Percentiles rank a stretch among this genome's conserved stretches.
phyloP scores from a whole-genome alignment of 208 protist genomes.

The Trypanosoma congolense region DNA sequence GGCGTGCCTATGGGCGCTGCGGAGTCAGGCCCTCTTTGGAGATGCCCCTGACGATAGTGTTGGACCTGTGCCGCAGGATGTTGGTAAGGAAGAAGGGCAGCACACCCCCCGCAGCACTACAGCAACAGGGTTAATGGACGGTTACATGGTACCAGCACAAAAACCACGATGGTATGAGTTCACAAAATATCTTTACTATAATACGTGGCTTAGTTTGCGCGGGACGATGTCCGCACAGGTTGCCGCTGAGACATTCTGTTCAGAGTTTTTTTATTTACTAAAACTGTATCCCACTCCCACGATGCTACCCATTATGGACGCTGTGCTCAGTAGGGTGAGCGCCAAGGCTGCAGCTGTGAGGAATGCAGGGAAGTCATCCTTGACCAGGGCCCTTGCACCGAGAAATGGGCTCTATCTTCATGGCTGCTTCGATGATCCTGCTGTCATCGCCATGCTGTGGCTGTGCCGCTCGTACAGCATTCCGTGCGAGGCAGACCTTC shows the following conservation, averaged over 20 bases:
- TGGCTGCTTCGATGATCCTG: slow-evolving; percentile 56
- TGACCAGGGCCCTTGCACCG: background rate
- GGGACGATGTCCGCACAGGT: slow-evolving; percentile 57
- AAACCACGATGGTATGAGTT: slow-evolving; percentile 60
- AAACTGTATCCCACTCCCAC: slow-evolving; percentile 30
- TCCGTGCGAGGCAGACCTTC: slow-evolving; percentile 44
- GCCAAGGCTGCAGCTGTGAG: slow-evolving; percentile 19
- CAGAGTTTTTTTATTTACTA: slow-evolving; percentile 65
- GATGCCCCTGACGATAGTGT: slow-evolving; percentile 38
- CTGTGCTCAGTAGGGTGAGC: slow-evolving; percentile 38
- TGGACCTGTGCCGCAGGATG: background rate
- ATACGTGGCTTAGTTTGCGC: slow-evolving; percentile 45
- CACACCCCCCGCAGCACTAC: too few relatives aligned
- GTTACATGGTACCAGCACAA: background rate
- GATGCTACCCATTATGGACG: slow-evolving; percentile 51
- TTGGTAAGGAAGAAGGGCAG: slow-evolving; percentile 1
- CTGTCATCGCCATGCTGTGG: slow-evolving; percentile 65
- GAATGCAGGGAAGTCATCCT: background rate
- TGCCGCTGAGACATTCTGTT: slow-evolving; percentile 58
- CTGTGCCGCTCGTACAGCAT: slow-evolving; percentile 64
- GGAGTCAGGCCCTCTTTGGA: slow-evolving; percentile 61
- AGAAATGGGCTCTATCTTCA: slow-evolving; percentile 37
- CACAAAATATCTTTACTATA: slow-evolving; percentile 36
- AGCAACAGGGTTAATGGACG: background rate
- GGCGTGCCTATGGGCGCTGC: slow-evolving; percentile 53